These are phyloP conservation scores for Collybiopsis luxurians DNA, from an alignment of 768 basidiomycete species.

Conservation along the genomic window DNA sequence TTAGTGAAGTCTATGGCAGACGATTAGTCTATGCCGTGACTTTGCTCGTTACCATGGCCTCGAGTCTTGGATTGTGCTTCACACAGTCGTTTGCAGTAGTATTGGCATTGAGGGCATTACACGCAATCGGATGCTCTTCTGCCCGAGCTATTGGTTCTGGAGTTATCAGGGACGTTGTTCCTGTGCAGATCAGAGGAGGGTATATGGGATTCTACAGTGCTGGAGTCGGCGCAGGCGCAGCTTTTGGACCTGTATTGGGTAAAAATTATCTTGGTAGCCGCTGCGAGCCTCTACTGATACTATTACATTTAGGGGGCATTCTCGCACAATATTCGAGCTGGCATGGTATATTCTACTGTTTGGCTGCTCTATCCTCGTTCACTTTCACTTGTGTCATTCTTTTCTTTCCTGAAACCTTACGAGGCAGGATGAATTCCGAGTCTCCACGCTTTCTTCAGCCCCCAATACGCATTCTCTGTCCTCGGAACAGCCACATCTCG, in stretches of 20 bases:
- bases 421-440: not conserved
- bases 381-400: not conserved
- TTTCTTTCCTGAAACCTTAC: constrained; percentile 1
- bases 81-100: constrained; percentile 1
- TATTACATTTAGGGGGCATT: not conserved
- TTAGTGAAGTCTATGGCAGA: constrained; percentile 3
- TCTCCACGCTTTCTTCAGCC: not conserved
- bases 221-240: not conserved
- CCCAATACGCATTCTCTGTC: not conserved
- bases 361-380: not conserved
- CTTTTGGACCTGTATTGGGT: constrained; percentile 3
- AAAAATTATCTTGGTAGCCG: not conserved
- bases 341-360: constrained; percentile 7
- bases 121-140: not conserved
- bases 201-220: constrained; percentile 1
- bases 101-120: not conserved
- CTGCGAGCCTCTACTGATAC: not conserved
- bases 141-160: constrained; percentile 5
- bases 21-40: constrained; percentile 1
- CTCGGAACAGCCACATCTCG: not conserved
- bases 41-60: not conserved
- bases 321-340: constrained; percentile 3
- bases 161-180: constrained; percentile 1
- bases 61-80: not conserved
- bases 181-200: not conserved